These are phyloP conservation scores for Verticillium isaacii DNA, from an alignment of 2,329 filamentous ascomycete genomes.

Conservation along the genomic window DNA sequence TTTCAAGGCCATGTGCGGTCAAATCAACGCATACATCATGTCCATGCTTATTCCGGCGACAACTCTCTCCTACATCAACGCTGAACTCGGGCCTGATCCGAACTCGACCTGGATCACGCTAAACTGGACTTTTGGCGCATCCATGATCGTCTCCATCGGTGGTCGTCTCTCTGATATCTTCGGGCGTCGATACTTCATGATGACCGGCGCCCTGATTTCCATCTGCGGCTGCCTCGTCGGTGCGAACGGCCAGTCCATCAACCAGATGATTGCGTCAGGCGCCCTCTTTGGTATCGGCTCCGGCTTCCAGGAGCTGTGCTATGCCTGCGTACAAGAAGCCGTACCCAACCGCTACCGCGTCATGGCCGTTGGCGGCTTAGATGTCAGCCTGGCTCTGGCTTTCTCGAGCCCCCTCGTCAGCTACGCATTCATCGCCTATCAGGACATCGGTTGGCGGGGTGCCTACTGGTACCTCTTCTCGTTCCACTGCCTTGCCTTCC, in stretches of 20 bases:
- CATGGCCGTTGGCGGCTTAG: slow-evolving; percentile 28
- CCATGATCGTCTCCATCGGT: slow-evolving; percentile 27
- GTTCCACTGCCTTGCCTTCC: slow-evolving; percentile 15
- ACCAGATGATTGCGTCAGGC: slow-evolving; percentile 33
- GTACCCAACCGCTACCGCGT: slow-evolving; percentile 31
- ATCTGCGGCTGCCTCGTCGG: slow-evolving; percentile 31
- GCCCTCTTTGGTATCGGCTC: slow-evolving; percentile 33
- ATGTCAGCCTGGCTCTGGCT: slow-evolving; percentile 19
- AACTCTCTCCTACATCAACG: slow-evolving; percentile 26
- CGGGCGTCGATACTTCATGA: slow-evolving; percentile 31
- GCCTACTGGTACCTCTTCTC: slow-evolving; percentile 18
- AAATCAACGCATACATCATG: slow-evolving; percentile 26
- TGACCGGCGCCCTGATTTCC: slow-evolving; percentile 25
- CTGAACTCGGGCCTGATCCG: slow-evolving; percentile 25
- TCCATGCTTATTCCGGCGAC: slow-evolving; percentile 28
- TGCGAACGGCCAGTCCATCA: slow-evolving; percentile 30
- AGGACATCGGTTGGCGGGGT: slow-evolving; percentile 13
- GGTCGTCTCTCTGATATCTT: slow-evolving; percentile 34
- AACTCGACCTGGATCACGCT: slow-evolving; percentile 29
- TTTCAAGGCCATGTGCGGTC: slow-evolving; percentile 12
- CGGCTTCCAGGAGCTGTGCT: slow-evolving; percentile 34
- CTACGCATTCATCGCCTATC: slow-evolving; percentile 23
- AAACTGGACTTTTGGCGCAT: slow-evolving; percentile 24
- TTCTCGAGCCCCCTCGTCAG: slow-evolving; percentile 25
- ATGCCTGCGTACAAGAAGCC: slow-evolving; percentile 28